Evolutionary conservation across 129 eudicot species (phyloP).

Genomic region (Erigeron canadensis): DNA sequence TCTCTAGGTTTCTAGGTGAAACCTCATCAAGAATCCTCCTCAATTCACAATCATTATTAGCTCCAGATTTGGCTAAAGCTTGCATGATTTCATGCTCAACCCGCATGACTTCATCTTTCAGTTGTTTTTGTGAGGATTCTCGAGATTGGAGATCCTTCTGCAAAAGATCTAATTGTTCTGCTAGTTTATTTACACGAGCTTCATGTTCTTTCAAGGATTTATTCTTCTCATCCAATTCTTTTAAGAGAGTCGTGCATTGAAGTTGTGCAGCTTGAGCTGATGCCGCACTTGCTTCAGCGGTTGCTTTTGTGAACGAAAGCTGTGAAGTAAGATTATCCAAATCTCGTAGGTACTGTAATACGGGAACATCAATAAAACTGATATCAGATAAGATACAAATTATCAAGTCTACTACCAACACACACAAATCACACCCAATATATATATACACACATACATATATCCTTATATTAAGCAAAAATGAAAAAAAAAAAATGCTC

Average conservation of each 20-base stretch:
- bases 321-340: conserved; percentile 66
- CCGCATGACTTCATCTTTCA: conserved; percentile 85
- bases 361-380: conserved; percentile 8
- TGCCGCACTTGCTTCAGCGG: conserved; percentile 86
- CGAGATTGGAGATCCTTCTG: conserved; percentile 80
- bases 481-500: no score
- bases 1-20: conserved; percentile 71
- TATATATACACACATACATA: background rate
- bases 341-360: conserved; percentile 65
- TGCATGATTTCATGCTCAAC: conserved; percentile 83
- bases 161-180: conserved; percentile 71
- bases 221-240: conserved; percentile 74
- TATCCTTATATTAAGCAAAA: background rate
- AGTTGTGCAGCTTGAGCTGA: conserved; percentile 78
- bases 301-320: conserved; percentile 69
- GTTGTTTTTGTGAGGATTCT: conserved; percentile 77
- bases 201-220: conserved; percentile 77
- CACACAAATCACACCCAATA: no score
- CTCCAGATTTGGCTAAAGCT: conserved; percentile 70
- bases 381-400: background rate
- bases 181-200: conserved; percentile 61
- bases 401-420: background rate
- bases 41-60: conserved; percentile 66
- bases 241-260: conserved; percentile 65
- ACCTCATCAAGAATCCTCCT: conserved; percentile 77